A percentile compares a stretch with the other conserved stretches of the same genome.
phyloP scores from a whole-genome alignment of 2,329 filamentous ascomycete genomes.

The Arthrobotrys megalospora region DNA sequence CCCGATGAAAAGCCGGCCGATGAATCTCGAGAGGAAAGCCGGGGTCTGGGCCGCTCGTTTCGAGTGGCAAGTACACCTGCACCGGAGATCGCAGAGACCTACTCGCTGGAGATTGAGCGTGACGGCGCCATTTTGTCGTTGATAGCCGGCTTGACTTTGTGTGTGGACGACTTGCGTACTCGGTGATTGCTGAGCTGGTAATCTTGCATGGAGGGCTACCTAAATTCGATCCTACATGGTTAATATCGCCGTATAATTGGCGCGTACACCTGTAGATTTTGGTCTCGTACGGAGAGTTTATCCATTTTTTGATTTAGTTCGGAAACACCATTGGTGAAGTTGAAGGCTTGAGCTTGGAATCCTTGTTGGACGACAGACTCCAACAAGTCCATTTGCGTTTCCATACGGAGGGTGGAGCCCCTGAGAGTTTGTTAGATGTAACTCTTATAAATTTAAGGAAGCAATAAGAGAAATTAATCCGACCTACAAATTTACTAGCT shows the following conservation, averaged over 20 bases:
- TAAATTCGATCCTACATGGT: background rate
- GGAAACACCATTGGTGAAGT: background rate
- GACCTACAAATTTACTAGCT: constrained; percentile 1
- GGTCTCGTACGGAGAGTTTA: background rate
- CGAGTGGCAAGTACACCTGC: background rate
- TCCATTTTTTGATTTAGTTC: background rate
- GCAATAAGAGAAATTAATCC: background rate
- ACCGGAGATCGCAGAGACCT: background rate
- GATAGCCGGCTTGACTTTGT: background rate
- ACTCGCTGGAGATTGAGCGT: background rate
- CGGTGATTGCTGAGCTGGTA: background rate
- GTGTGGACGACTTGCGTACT: background rate
- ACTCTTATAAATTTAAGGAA: background rate
- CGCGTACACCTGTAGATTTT: background rate
- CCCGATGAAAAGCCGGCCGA: constrained; percentile 14
- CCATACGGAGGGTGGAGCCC: constrained; percentile 1
- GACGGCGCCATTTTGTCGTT: background rate
- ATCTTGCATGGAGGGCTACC: background rate
- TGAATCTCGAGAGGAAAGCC: background rate
- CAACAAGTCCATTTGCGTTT: background rate
- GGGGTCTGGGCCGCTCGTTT: background rate
- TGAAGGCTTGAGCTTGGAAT: background rate
- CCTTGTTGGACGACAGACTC: background rate
- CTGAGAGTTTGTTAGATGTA: background rate
- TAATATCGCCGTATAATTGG: background rate